Conservation (phyloP, 257 asterid species). For the Solanum tacnaense region DNA sequence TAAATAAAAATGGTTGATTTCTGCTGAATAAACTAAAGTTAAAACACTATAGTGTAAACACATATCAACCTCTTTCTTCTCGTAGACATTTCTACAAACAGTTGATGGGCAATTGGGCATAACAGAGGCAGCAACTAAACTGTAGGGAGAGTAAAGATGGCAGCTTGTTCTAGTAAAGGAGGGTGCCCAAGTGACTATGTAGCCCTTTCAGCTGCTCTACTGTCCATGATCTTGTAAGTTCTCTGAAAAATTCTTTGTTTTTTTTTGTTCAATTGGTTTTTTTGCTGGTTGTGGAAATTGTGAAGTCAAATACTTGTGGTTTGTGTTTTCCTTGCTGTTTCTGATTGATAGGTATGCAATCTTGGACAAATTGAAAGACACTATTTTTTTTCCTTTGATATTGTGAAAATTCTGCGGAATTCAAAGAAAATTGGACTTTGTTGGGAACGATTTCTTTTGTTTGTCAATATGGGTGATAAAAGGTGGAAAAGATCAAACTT, state of each 20-base stretch:
- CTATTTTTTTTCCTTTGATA: background rate
- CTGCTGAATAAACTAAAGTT: background rate
- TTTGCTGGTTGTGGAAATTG: background rate
- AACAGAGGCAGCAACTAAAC: slow-evolving; percentile 4
- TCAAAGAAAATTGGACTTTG: background rate
- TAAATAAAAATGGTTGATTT: background rate
- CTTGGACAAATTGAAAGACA: background rate
- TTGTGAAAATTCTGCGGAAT: background rate
- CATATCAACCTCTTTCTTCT: background rate
- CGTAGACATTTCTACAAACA: slow-evolving; percentile 18
- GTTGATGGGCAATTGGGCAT: slow-evolving; percentile 3
- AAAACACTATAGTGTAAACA: background rate
- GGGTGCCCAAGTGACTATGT: slow-evolving; percentile 81
- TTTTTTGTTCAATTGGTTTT: background rate
- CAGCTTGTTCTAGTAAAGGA: slow-evolving; percentile 56
- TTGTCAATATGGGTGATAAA: background rate
- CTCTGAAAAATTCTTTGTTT: background rate
- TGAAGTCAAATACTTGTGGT: background rate
- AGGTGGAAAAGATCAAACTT: background rate
- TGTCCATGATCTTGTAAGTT: slow-evolving; percentile 45
- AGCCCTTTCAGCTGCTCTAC: slow-evolving; percentile 50
- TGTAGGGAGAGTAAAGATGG: slow-evolving; percentile 29
- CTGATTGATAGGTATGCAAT: background rate
- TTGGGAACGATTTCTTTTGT: background rate
- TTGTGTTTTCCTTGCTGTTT: background rate